These are phyloP conservation scores for Oryza meridionalis DNA, from an alignment of 176 grass and related monocot genomes.

Conservation along the genomic window DNA sequence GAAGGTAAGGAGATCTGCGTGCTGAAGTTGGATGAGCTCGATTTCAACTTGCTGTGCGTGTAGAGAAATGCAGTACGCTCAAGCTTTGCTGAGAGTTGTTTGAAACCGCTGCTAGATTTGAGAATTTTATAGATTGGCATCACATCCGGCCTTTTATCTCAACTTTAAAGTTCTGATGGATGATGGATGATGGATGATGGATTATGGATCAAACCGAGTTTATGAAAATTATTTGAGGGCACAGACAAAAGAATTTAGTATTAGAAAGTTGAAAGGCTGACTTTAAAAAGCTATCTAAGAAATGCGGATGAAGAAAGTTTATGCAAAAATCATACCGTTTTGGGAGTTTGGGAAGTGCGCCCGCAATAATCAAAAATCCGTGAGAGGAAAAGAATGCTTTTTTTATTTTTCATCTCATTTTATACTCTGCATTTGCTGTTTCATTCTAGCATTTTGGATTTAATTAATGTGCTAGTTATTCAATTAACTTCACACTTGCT, in stretches of 20 bases:
- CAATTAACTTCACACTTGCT: not conserved
- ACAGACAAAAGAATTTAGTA: too few species aligned
- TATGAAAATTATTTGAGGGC: too few species aligned
- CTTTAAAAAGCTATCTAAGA: too few species aligned
- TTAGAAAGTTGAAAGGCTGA: too few species aligned
- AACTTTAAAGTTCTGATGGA: too few species aligned
- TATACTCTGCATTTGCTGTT: not conserved
- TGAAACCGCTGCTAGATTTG: not conserved
- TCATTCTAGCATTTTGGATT: not conserved
- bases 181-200: too few species aligned
- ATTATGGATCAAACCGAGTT: too few species aligned
- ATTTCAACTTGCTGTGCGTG: constrained; percentile 1
- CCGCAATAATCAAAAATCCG: too few species aligned
- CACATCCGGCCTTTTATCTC: not conserved
- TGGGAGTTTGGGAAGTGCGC: too few species aligned
- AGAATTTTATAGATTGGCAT: not conserved
- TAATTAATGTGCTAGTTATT: not conserved
- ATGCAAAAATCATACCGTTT: not conserved
- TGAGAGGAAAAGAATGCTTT: too few species aligned
- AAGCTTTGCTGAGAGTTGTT: not conserved
- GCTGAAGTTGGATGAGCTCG: not conserved
- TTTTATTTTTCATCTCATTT: not conserved
- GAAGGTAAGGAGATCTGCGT: constrained; percentile 49
- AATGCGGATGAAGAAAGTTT: not conserved
- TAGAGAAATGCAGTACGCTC: not conserved